Percentiles rank a stretch among this genome's conserved stretches.
Conservation (phyloP, 345 rosid genomes). For the Trapa incisa region DNA sequence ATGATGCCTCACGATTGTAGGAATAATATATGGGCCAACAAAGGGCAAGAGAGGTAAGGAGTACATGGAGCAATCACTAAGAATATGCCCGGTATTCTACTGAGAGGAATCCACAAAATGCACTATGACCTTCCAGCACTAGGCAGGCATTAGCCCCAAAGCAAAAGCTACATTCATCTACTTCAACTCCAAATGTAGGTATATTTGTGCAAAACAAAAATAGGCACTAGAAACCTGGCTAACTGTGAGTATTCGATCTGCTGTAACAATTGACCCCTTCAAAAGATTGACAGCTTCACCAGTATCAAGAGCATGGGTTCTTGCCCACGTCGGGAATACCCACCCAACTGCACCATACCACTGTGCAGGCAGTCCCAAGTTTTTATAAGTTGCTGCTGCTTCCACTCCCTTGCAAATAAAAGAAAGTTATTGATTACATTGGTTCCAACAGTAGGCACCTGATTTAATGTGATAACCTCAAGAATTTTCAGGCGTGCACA, state of each 20-base stretch:
- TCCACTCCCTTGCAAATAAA: slow-evolving; percentile 69
- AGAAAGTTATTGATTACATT: not conserved
- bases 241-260: slow-evolving; percentile 83
- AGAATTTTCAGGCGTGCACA: not conserved
- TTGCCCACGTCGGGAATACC: slow-evolving; percentile 97
- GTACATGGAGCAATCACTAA: not conserved
- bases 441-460: not conserved
- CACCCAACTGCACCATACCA: slow-evolving; percentile 92
- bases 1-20: not conserved
- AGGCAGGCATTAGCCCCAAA: no score
- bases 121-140: not conserved
- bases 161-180: not conserved
- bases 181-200: not conserved
- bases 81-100: not conserved
- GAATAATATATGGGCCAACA: not conserved
- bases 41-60: not conserved
- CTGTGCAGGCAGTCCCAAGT: slow-evolving; percentile 67
- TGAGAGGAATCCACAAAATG: not conserved
- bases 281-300: slow-evolving; percentile 94
- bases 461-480: not conserved
- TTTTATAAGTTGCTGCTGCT: slow-evolving; percentile 55
- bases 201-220: not conserved
- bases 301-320: slow-evolving; percentile 97
- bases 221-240: slow-evolving; percentile 55
- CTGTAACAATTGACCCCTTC: slow-evolving; percentile 91